Evolutionary conservation across 352 stramenopile species (phyloP), one percentile per base, ranked within the genome.

Genomic region (Globisporangium paddicum): DNA sequence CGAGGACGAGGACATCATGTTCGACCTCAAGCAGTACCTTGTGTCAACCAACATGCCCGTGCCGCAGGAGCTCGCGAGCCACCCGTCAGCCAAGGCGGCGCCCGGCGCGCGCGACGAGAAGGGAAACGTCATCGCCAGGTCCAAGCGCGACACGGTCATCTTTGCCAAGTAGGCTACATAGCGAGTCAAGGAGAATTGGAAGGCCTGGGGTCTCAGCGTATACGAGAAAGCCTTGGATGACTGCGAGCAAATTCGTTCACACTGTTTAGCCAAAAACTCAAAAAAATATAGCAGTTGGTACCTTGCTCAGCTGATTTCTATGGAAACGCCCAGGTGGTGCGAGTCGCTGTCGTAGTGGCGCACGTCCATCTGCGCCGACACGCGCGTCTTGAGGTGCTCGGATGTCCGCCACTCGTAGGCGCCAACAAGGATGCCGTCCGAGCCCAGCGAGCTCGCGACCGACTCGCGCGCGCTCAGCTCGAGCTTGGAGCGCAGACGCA

Each of bases 1-100:
- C 55, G 77, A 95, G 50, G 97, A 99, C 72, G 90, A 97, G 61
- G 93, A 96, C 41, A 96, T 99, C 57, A 98, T 99, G 87, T 96
- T 93, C 58, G 90, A 98, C 51, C 73, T 99, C 38, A 97, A 98
- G 68, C 72, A 96, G 59, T 99, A 99, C 67, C 82, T 99, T 45
- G 77, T 97, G 45, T 95, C 87, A 5, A 99, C 96, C 1, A 86
- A 97, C 56, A 96, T 95, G 71, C 71, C 81, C 5, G 90, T 99
- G 46, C 98, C 97, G 13, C 74, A 84, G 34, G 84, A 98, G 60
- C 79, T 99, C 1, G 88, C 89, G 11, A 87, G 82, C 44, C 96
- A 99, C 74, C 90, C 94, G 46, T 92, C 94, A 16, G 95, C 96
- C 19, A 95, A 97, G 69, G 85, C 87, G 18, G 82, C 90, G 26